Percentiles rank a stretch among this genome's conserved stretches.
Conservation (phyloP, 768 basidiomycete species). For the Kwoniella sp. region DNA sequence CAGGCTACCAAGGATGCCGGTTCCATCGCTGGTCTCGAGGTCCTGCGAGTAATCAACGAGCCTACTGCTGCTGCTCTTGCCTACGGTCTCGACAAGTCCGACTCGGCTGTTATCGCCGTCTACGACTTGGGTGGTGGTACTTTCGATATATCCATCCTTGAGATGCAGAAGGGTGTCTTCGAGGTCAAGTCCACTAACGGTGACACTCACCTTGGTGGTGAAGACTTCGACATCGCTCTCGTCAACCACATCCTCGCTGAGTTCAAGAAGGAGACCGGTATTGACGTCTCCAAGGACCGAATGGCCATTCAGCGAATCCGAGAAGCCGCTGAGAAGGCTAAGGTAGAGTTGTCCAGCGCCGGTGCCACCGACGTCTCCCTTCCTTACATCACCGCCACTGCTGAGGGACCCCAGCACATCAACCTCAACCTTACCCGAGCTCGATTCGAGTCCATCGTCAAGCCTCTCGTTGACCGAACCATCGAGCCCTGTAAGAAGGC, state of each 20-base stretch:
- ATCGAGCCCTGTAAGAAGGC: conserved; percentile 98
- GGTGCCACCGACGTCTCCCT: conserved; percentile 95
- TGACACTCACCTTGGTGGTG: conserved; percentile 95
- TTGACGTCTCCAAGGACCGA: conserved; percentile 77
- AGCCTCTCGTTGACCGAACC: conserved; percentile 79
- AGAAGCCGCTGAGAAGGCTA: conserved; percentile 99
- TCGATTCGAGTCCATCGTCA: conserved; percentile 85
- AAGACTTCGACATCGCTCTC: conserved; percentile 92
- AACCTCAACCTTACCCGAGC: conserved; percentile 85
- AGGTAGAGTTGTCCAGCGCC: conserved; percentile 94
- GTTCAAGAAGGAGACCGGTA: conserved; percentile 90
- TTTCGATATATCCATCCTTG: conserved; percentile 98
- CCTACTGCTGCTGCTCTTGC: conserved; percentile 98
- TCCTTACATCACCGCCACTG: conserved; percentile 97
- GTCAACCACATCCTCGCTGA: conserved; percentile 81
- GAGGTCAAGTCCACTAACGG: conserved; percentile 99
- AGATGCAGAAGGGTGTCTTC: conserved; percentile 99
- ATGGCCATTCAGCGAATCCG: conserved; percentile 99
- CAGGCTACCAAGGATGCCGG: conserved; percentile 99
- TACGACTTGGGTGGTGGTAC: conserved; percentile 98
- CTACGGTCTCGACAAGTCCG: conserved; percentile 88
- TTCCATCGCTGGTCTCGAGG: conserved; percentile 94
- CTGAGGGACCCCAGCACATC: conserved; percentile 94
- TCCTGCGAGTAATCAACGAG: conserved; percentile 97
- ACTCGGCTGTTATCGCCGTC: conserved; percentile 87